Conservation (phyloP, 441 rosid species). For the Syzygium syzygioides region DNA sequence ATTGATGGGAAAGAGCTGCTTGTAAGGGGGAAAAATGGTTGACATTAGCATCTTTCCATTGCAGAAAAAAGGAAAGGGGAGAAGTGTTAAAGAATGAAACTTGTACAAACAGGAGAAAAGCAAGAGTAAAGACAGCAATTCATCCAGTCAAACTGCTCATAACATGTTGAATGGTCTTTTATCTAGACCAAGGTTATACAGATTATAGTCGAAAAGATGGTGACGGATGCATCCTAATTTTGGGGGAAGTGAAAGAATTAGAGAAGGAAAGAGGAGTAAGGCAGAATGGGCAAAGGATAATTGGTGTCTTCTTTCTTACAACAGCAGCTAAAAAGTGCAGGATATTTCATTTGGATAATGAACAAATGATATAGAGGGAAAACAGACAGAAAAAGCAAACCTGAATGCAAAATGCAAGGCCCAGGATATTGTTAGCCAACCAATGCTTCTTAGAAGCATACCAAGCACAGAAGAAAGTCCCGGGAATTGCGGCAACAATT, state of each 20-base stretch:
- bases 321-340: not conserved
- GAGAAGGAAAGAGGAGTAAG: not conserved
- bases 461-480: slow-evolving; percentile 94
- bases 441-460: slow-evolving; percentile 92
- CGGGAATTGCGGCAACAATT: slow-evolving; percentile 87
- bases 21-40: not conserved
- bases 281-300: not conserved
- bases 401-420: slow-evolving; percentile 97
- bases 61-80: not conserved
- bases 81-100: not conserved
- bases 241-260: not conserved
- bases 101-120: not conserved
- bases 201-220: not conserved
- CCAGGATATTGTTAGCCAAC: slow-evolving; percentile 89
- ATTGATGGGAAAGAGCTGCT: not conserved
- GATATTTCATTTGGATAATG: not conserved
- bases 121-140: not conserved
- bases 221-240: not conserved
- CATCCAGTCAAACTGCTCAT: not conserved
- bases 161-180: not conserved
- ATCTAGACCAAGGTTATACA: not conserved
- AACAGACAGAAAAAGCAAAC: slow-evolving; percentile 26
- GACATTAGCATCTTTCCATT: not conserved
- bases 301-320: not conserved
- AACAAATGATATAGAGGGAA: not conserved